Conservation (phyloP, 805 yeast species). For the Yarrowia sp. region DNA sequence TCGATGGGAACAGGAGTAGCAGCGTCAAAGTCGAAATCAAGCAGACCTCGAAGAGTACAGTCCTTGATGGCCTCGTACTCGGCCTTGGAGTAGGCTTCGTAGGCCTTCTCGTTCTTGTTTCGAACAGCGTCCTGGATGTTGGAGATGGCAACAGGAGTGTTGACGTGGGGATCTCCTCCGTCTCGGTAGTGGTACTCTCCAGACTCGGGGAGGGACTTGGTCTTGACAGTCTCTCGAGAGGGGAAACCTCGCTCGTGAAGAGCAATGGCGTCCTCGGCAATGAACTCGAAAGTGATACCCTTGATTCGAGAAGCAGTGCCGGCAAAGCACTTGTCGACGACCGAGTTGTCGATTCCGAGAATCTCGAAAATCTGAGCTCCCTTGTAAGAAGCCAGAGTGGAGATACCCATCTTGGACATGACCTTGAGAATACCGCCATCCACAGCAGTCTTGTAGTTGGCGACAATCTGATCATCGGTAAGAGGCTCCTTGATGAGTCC, state of each 20-base stretch:
- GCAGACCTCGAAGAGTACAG: slow-evolving; percentile 90
- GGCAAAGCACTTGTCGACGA: slow-evolving; percentile 90
- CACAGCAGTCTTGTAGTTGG: slow-evolving; percentile 78
- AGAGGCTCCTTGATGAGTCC: slow-evolving; percentile 53
- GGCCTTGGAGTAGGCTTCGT: slow-evolving; percentile 82
- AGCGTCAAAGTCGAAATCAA: slow-evolving; percentile 79
- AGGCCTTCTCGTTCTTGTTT: slow-evolving; percentile 91
- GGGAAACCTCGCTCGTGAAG: slow-evolving; percentile 93
- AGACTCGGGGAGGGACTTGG: slow-evolving; percentile 79
- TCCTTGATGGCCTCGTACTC: slow-evolving; percentile 88
- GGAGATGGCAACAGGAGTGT: slow-evolving; percentile 93
- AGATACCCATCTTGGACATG: slow-evolving; percentile 99
- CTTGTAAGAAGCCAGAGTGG: slow-evolving; percentile 95
- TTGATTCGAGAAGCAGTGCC: slow-evolving; percentile 97
- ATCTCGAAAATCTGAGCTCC: slow-evolving; percentile 99
- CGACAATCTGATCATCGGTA: slow-evolving; percentile 58
- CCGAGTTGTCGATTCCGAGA: slow-evolving; percentile 91
- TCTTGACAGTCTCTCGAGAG: slow-evolving; percentile 63
- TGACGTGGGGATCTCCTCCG: slow-evolving; percentile 94
- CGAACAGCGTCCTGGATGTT: slow-evolving; percentile 97
- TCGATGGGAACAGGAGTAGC: slow-evolving; percentile 83
- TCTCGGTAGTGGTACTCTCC: slow-evolving; percentile 99
- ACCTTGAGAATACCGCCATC: slow-evolving; percentile 93
- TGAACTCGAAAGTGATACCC: slow-evolving; percentile 92
- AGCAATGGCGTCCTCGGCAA: slow-evolving; percentile 95